Evolutionary conservation across 495 filamentous ascomycete genomes (phyloP), one percentile per base, ranked within the genome.

Genomic region (Sphaerosporella brunnea): DNA sequence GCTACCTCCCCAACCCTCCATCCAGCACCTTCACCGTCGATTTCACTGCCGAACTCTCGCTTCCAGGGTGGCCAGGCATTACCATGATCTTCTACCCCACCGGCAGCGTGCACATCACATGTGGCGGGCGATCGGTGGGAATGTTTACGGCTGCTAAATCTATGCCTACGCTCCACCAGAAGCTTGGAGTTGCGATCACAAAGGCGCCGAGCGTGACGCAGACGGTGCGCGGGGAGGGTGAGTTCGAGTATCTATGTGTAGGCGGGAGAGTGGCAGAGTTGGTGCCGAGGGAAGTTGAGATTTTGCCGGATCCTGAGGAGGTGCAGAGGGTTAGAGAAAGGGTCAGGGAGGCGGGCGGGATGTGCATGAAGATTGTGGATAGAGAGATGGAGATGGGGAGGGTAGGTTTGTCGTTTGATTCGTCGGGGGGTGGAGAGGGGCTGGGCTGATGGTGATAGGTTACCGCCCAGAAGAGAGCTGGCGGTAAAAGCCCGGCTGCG

Each of bases 31-130:
- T 43, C 39, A 10, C 7, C 18, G 10, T 21, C 39, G 39, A 43
- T 7, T 43, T 21, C 20, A 5, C 11, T 4, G 18, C 16, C 18
- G 18, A 19, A 10, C 4, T 43, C 20, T 4, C 8, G 5, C 8
- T 43, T 16, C 39, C 39, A 4, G 5, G 16, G 8, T 43, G 39
- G 39, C 39, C 39, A 16, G 5, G 3, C 5, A 16, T 43, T 3
- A 43, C 10, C 7, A 10, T 43, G 20, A 43, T 43, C 39, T 43
- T 5, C 39, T 43, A 43, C 20, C 39, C 39, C 11, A 43, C 19
- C 24, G 39, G 20, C 11, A 23, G 20, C 24, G 20, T 43, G 5
- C 39, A 43, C 18, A 10, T 43, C 8, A 10, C 25, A 4, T 23
- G 20, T 21, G 24, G 24, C 20, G 21, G 21, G 3, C 5, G 16